Conservation (phyloP, 2,329 filamentous ascomycete genomes). For the Diplodia scrobiculata region DNA sequence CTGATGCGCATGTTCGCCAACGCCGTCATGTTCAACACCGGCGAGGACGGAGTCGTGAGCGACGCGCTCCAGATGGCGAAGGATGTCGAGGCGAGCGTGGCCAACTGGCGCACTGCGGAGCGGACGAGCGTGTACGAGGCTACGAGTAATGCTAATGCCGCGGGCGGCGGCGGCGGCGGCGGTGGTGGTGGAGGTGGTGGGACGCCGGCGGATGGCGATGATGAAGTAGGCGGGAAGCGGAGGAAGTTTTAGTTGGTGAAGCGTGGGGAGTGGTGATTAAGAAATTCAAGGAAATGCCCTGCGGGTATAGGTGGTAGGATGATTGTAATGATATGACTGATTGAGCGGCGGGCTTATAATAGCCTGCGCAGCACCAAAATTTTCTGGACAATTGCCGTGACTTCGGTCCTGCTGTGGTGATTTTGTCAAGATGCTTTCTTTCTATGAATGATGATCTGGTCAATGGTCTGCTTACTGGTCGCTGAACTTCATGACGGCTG, state of each 20-base stretch:
- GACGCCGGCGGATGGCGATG: background rate
- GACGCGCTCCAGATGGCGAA: slow-evolving; percentile 88
- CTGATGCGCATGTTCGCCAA: slow-evolving; percentile 97
- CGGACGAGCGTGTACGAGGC: slow-evolving; percentile 33
- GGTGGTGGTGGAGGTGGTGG: background rate
- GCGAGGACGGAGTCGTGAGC: slow-evolving; percentile 84
- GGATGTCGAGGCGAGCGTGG: slow-evolving; percentile 78
- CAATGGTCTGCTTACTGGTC: background rate
- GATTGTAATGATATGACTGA: background rate
- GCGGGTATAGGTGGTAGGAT: background rate
- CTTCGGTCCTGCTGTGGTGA: background rate
- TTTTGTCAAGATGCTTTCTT: background rate
- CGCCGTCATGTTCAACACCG: slow-evolving; percentile 96
- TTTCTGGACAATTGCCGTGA: background rate
- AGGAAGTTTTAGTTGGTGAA: background rate
- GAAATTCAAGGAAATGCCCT: background rate
- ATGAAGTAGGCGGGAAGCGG: background rate
- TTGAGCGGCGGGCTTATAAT: background rate
- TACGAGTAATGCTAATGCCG: background rate
- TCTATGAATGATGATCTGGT: background rate
- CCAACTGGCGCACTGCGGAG: slow-evolving; percentile 74
- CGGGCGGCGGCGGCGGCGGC: background rate
- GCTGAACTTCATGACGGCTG: background rate
- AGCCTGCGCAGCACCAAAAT: background rate
- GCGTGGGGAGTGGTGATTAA: background rate